Evolutionary conservation across 2,329 filamentous ascomycete genomes (phyloP).

Genomic region (Beauveria bassiana): DNA sequence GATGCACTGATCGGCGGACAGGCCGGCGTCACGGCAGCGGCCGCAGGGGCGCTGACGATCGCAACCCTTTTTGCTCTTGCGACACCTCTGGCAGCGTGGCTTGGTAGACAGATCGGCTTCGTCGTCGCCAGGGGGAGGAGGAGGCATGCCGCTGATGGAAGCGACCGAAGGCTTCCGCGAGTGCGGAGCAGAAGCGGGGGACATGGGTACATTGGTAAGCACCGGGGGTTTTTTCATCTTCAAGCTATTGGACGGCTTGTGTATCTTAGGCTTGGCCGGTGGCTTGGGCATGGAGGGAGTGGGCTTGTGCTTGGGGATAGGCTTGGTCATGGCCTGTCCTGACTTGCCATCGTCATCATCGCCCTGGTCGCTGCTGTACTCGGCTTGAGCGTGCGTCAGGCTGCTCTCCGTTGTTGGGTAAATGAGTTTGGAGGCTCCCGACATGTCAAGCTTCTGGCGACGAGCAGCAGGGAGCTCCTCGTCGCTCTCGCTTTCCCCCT

Average conservation of each 20-base stretch:
- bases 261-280: constrained; percentile 34
- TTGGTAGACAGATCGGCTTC: constrained; percentile 90
- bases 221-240: constrained; percentile 47
- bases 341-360: constrained; percentile 24
- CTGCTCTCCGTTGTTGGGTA: constrained; percentile 46
- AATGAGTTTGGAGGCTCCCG: constrained; percentile 36
- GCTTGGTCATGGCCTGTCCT: constrained; percentile 35
- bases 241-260: constrained; percentile 28
- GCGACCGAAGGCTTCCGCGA: constrained; percentile 70
- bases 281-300: constrained; percentile 23
- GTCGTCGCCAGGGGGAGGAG: constrained; percentile 42
- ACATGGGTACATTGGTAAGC: constrained; percentile 42
- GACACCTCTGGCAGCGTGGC: constrained; percentile 93
- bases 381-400: constrained; percentile 38
- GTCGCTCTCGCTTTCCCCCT: constrained; percentile 62
- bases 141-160: constrained; percentile 41
- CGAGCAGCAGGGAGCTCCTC: constrained; percentile 52
- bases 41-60: constrained; percentile 93
- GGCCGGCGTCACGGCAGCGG: constrained; percentile 90
- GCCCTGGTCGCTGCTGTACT: constrained; percentile 27
- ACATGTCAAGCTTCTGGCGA: constrained; percentile 46
- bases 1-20: constrained; percentile 87
- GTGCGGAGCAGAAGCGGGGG: constrained; percentile 59
- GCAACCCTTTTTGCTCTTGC: constrained; percentile 99
- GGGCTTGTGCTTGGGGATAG: constrained; percentile 33